Base-by-base conservation (phyloP, 1,284 basidiomycete genomes). In the Agaricales sp. region DNA sequence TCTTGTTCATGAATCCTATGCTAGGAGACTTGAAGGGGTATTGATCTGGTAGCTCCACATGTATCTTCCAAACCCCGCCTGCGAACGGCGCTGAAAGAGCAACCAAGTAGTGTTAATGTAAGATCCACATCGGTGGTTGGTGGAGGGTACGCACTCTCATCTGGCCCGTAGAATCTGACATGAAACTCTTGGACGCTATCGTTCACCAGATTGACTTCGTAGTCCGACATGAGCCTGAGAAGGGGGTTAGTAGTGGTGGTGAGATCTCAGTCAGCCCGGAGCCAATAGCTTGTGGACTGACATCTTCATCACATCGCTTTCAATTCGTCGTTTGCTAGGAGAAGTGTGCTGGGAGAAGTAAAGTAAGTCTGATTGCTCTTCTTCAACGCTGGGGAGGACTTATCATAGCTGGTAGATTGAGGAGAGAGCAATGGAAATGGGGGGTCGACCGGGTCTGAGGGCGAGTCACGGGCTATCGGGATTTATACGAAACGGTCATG, bases 1-100 rank as follows among this genome's bases (percentile, higher is more conserved):
- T 98, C 84, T 97, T 97, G 80, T 99, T 99, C 92, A 97, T 95
- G 69, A 99, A 99, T 1, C 95, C 95, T 59, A 99, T 99, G 61
- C 92, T 95, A 2, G 96, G 95, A 25, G 92, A 95, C 69, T 99
- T 99, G 82, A 89, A 99, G 1, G 95, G 96, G 63, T 99, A 99
- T 66, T 96, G 92, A 60, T 98, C 93, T 2, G 96, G 95, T n/a
- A 99, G 76, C 64, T 99, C 96, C 52, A 99, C 96, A 61, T 98
- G 96, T 53, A 99, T 94, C 78, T 95, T 97, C 95, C 95, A 99
- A 43, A 94, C 88, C 41, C 96, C 95, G 46, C 90, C 89, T 21
- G 87, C 82, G 61, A 98, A 99, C 1, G 94, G 95, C 43, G 95
- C 95, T 98, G 46, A 18, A 47, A 47, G 47, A 44, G 24, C 46